A percentile compares a stretch with the other conserved stretches of the same genome.
Conservation (phyloP, 2,329 filamentous ascomycete species). For the Apiospora arundinis region DNA sequence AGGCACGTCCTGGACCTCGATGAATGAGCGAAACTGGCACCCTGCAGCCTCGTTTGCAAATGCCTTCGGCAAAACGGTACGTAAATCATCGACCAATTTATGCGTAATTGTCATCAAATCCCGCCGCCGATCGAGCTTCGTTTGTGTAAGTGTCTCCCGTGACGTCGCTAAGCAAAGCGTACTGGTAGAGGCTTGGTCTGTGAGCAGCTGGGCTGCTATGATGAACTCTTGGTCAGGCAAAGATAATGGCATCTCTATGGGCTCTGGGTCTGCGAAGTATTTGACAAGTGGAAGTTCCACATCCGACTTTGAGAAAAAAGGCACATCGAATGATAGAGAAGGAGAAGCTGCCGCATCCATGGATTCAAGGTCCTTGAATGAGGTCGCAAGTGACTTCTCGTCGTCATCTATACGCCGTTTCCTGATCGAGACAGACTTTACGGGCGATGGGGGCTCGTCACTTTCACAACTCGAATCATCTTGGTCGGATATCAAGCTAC, state of each 20-base stretch:
- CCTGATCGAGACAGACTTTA: slow-evolving; percentile 53
- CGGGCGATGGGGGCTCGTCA: slow-evolving; percentile 56
- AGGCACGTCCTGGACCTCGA: slow-evolving; percentile 65
- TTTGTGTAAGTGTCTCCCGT: slow-evolving; percentile 34
- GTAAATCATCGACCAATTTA: slow-evolving; percentile 56
- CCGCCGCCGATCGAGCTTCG: slow-evolving; percentile 44
- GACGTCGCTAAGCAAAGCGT: slow-evolving; percentile 43
- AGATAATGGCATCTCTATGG: slow-evolving; percentile 51
- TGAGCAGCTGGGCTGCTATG: slow-evolving; percentile 72
- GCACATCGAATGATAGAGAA: slow-evolving; percentile 56
- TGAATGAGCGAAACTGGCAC: slow-evolving; percentile 54
- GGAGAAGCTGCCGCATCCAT: slow-evolving; percentile 53
- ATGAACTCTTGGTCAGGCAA: slow-evolving; percentile 66
- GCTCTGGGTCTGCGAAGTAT: slow-evolving; percentile 67
- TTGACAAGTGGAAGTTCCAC: slow-evolving; percentile 57
- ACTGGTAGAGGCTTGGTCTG: slow-evolving; percentile 69
- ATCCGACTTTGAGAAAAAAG: slow-evolving; percentile 55
- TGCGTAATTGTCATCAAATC: slow-evolving; percentile 52
- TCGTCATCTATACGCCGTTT: slow-evolving; percentile 58
- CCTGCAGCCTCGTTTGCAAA: slow-evolving; percentile 49
- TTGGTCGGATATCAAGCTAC: slow-evolving; percentile 61
- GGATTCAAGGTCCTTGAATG: slow-evolving; percentile 55
- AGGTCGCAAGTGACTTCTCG: slow-evolving; percentile 57
- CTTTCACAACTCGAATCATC: slow-evolving; percentile 59
- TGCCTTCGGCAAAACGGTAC: slow-evolving; percentile 50